Evolutionary conservation across 129 eudicot genomes (phyloP).

Genomic region (Tagetes patula): DNA sequence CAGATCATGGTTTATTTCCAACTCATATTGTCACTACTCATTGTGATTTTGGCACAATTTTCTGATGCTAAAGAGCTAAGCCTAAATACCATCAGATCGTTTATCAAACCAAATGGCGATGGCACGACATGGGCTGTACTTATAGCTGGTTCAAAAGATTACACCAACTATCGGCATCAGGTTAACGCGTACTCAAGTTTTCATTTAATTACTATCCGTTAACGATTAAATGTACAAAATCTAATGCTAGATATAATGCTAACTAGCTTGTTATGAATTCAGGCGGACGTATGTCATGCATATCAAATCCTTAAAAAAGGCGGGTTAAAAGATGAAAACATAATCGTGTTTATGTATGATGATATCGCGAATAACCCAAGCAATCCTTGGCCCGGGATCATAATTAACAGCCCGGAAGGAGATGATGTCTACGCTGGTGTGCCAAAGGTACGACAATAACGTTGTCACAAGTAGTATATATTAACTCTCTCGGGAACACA

Average conservation of each 20-base stretch:
- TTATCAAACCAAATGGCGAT: neutral
- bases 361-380: slow-evolving; percentile 55
- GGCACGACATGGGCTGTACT: slow-evolving; percentile 79
- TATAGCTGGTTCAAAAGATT: slow-evolving; percentile 73
- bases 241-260: too few relatives aligned
- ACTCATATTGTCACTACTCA: slow-evolving; percentile 27
- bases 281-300: slow-evolving; percentile 94
- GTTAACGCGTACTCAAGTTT: slow-evolving; percentile 20
- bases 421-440: slow-evolving; percentile 78
- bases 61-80: slow-evolving; percentile 18
- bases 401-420: slow-evolving; percentile 75
- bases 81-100: neutral
- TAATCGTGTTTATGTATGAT: slow-evolving; percentile 84
- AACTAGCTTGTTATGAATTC: neutral
- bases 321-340: slow-evolving; percentile 77
- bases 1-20: neutral
- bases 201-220: neutral
- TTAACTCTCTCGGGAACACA: too few relatives aligned
- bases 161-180: slow-evolving; percentile 72
- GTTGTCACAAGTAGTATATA: too few relatives aligned
- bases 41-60: slow-evolving; percentile 22
- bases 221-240: too few relatives aligned
- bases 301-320: slow-evolving; percentile 72
- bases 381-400: slow-evolving; percentile 62
- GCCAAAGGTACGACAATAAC: slow-evolving; percentile 55